Evolutionary conservation across 768 basidiomycete genomes (phyloP).

Genomic region (Termitomyces bulborhizus): DNA sequence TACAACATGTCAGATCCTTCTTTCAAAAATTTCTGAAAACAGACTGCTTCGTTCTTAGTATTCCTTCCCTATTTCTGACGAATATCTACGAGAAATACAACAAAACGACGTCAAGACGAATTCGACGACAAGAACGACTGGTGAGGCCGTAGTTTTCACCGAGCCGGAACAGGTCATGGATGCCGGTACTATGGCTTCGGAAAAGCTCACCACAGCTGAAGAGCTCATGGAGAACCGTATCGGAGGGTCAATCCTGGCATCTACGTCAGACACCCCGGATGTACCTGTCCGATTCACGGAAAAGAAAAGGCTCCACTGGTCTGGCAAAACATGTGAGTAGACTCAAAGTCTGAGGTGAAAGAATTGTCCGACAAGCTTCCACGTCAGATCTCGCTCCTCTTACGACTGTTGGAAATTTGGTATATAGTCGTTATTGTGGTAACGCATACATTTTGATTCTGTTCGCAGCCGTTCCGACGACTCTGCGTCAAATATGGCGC

Average conservation of each 20-base stretch:
- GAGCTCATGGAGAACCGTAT: conserved; percentile 27
- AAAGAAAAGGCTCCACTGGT: conserved; percentile 85
- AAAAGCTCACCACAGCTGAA: not conserved
- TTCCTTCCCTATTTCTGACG: conserved; percentile 54
- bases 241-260: conserved; percentile 20
- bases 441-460: not conserved
- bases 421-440: conserved; percentile 24
- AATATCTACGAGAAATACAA: conserved; percentile 52
- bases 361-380: not conserved
- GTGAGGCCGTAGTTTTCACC: conserved; percentile 23
- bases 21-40: not conserved
- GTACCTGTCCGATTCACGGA: conserved; percentile 67
- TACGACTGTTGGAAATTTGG: conserved; percentile 94
- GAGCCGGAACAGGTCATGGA: conserved; percentile 36
- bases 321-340: conserved; percentile 73
- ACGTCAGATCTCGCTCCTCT: conserved; percentile 51
- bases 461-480: conserved; percentile 78
- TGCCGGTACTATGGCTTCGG: conserved; percentile 6
- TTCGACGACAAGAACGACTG: conserved; percentile 15
- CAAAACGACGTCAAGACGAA: conserved; percentile 24
- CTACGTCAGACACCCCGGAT: conserved; percentile 57
- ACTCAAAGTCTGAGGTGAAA: not conserved
- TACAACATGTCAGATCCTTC: conserved; percentile 18
- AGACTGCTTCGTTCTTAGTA: conserved; percentile 36
- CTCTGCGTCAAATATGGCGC: conserved; percentile 83